Evolutionary conservation across 257 asterid species (phyloP).

Genomic region (Primulina tabacum): DNA sequence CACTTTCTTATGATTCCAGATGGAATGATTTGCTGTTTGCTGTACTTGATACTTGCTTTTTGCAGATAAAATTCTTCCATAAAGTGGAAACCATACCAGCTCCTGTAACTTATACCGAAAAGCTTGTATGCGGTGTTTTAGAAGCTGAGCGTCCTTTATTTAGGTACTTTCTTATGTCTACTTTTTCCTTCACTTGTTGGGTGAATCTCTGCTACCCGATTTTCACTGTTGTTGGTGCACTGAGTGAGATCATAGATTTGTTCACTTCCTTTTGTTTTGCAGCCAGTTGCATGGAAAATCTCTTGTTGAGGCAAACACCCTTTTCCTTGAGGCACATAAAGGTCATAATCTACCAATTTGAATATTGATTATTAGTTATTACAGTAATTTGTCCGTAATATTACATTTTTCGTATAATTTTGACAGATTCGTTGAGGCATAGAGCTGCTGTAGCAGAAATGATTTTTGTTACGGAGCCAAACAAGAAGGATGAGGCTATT

Average conservation of each 20-base stretch:
- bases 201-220: background rate
- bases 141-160: constrained; percentile 77
- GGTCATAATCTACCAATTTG: constrained; percentile 37
- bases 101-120: constrained; percentile 72
- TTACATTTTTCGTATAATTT: constrained; percentile 14
- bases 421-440: constrained; percentile 73
- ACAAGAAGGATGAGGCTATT: constrained; percentile 66
- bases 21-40: constrained; percentile 7
- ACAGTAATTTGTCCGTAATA: background rate
- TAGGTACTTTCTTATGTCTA: constrained; percentile 41
- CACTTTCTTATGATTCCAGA: constrained; percentile 8
- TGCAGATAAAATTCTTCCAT: constrained; percentile 79
- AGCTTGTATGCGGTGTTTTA: constrained; percentile 70
- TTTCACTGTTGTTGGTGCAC: background rate
- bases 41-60: constrained; percentile 15
- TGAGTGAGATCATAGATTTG: constrained; percentile 19
- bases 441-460: constrained; percentile 95
- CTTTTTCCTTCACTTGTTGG: background rate
- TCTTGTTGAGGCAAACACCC: constrained; percentile 66
- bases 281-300: constrained; percentile 84
- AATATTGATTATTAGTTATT: constrained; percentile 17
- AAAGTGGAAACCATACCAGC: constrained; percentile 67
- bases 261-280: constrained; percentile 26
- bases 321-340: constrained; percentile 71
- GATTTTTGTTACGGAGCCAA: constrained; percentile 72